Conservation (phyloP, 75 land plant species). For the Isoetes taiwanensis region DNA sequence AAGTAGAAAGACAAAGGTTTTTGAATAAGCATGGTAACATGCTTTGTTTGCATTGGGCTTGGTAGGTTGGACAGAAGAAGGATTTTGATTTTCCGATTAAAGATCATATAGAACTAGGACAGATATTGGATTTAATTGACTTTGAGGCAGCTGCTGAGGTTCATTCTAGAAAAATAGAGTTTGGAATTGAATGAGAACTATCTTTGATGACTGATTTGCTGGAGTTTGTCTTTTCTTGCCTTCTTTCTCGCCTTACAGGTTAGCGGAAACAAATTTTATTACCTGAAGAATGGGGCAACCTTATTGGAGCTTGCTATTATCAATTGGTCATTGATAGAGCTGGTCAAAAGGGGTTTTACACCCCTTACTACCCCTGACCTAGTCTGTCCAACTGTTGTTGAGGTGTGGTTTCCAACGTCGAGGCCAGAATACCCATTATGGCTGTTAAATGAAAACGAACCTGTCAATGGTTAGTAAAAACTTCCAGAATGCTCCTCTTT, state of each 20-base stretch:
- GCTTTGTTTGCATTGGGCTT: too few relatives aligned
- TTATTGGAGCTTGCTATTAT: slow-evolving; percentile 72
- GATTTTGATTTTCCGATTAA: slow-evolving; percentile 62
- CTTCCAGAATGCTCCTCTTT: too few relatives aligned
- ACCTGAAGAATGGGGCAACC: slow-evolving; percentile 89
- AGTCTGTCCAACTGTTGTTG: slow-evolving; percentile 79
- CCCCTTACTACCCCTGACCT: slow-evolving; percentile 88
- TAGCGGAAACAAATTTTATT: slow-evolving; percentile 92
- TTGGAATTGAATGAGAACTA: too few relatives aligned
- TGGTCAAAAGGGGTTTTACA: slow-evolving; percentile 55
- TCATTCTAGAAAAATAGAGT: too few relatives aligned
- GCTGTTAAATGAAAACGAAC: too few relatives aligned
- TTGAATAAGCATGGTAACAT: too few relatives aligned
- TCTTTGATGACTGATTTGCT: too few relatives aligned
- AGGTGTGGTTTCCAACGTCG: slow-evolving; percentile 97
- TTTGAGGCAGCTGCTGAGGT: slow-evolving; percentile 98
- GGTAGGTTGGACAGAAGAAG: slow-evolving; percentile 63
- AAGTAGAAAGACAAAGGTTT: too few relatives aligned
- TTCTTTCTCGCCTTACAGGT: slow-evolving; percentile 44
- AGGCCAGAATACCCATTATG: slow-evolving; percentile 89
- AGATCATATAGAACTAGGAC: slow-evolving; percentile 75
- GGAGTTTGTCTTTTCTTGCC: background rate
- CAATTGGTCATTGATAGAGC: slow-evolving; percentile 76
- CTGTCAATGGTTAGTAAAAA: too few relatives aligned
- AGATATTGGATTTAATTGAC: slow-evolving; percentile 73